Evolutionary conservation across 441 rosid species (phyloP).

Genomic region (Aleurites moluccanus): DNA sequence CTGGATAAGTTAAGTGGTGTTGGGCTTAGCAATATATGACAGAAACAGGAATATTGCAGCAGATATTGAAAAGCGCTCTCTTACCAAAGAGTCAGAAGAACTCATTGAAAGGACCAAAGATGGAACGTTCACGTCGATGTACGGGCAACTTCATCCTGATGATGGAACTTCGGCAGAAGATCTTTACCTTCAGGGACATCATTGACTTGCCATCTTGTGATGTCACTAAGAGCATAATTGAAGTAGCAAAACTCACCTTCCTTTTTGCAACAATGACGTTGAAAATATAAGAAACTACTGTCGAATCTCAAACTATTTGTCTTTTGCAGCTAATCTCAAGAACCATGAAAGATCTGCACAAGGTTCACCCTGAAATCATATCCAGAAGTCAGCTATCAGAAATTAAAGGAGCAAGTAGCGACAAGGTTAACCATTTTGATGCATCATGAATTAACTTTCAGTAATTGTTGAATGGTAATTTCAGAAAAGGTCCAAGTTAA

Average conservation of each 20-base stretch:
- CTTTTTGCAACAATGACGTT: neutral
- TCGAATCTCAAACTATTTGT: slow-evolving; percentile 17
- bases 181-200: slow-evolving; percentile 60
- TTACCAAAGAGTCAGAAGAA: slow-evolving; percentile 33
- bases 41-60: slow-evolving; percentile 15
- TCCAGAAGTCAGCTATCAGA: slow-evolving; percentile 40
- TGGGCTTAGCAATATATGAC: slow-evolving; percentile 13
- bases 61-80: slow-evolving; percentile 34
- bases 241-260: slow-evolving; percentile 40
- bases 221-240: slow-evolving; percentile 45
- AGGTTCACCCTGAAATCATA: slow-evolving; percentile 63
- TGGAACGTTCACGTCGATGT: slow-evolving; percentile 37
- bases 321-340: slow-evolving; percentile 52
- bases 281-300: neutral
- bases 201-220: slow-evolving; percentile 63
- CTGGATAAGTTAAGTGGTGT: neutral
- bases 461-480: neutral
- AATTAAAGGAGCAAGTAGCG: slow-evolving; percentile 41
- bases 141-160: slow-evolving; percentile 50
- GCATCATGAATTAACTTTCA: neutral
- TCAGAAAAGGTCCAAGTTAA: neutral
- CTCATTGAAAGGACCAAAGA: slow-evolving; percentile 34
- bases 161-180: slow-evolving; percentile 74
- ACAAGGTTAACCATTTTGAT: slow-evolving; percentile 41
- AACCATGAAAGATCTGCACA: slow-evolving; percentile 73